Conservation (phyloP, 306 rosid species). For the Oxytropis ochrocephala region DNA sequence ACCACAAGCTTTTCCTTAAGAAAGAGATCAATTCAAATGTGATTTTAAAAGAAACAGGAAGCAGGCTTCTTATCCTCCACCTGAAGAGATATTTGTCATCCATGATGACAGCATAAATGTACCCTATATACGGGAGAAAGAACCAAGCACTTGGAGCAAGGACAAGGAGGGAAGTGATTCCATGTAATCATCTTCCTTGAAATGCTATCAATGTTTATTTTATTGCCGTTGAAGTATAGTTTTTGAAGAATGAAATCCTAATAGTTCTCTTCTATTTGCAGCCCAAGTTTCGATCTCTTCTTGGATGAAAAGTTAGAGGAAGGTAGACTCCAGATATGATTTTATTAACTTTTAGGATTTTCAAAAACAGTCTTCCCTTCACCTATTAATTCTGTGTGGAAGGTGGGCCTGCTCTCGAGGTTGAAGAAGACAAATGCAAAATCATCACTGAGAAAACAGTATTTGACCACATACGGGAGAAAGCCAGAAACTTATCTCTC, state of each 20-base stretch:
- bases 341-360: background rate
- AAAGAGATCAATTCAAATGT: constrained; percentile 37
- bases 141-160: constrained; percentile 29
- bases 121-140: constrained; percentile 34
- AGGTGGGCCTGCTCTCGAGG: constrained; percentile 40
- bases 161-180: constrained; percentile 28
- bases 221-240: background rate
- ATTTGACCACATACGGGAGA: constrained; percentile 89
- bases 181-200: constrained; percentile 42
- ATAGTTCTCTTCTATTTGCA: constrained; percentile 24
- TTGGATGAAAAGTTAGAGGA: constrained; percentile 54
- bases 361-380: constrained; percentile 15
- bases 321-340: constrained; percentile 37
- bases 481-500: constrained; percentile 61
- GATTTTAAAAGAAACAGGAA: constrained; percentile 33
- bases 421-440: constrained; percentile 49
- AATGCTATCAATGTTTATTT: background rate
- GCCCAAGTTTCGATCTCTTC: constrained; percentile 84
- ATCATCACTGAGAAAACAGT: constrained; percentile 59
- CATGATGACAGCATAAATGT: constrained; percentile 38
- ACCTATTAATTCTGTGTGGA: constrained; percentile 17
- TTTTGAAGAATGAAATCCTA: constrained; percentile 14
- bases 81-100: constrained; percentile 45
- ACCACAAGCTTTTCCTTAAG: constrained; percentile 46
- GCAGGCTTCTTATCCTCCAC: constrained; percentile 36